phyloP scores from a whole-genome alignment of 2,329 filamentous ascomycete species.

The Ophiostoma populinum region DNA sequence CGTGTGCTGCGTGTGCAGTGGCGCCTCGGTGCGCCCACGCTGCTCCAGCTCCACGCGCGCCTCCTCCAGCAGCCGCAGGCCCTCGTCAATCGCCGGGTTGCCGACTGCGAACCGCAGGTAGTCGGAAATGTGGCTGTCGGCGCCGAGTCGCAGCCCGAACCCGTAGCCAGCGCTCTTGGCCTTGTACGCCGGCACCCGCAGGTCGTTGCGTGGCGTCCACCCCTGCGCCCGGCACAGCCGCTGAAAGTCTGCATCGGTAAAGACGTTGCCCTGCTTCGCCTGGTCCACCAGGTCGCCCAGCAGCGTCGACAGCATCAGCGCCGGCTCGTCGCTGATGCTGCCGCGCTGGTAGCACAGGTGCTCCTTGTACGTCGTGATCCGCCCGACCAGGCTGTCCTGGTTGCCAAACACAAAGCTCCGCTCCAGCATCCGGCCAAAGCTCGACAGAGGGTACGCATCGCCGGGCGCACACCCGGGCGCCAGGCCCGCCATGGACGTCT shows the following conservation, averaged over 20 bases:
- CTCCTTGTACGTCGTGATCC: conserved; percentile 47
- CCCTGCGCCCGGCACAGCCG: conserved; percentile 16
- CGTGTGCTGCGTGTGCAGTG: too few relatives aligned
- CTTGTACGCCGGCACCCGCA: conserved; percentile 28
- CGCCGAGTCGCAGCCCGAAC: too few relatives aligned
- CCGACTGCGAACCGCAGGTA: conserved; percentile 39
- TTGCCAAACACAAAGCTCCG: conserved; percentile 41
- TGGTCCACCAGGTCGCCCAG: conserved; percentile 40
- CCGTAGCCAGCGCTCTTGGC: conserved; percentile 15
- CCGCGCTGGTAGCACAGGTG: conserved; percentile 41
- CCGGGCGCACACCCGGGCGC: conserved; percentile 5
- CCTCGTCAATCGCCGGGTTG: conserved; percentile 19
- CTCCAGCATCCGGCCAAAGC: conserved; percentile 28
- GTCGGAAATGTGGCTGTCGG: conserved; percentile 53
- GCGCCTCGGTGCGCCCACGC: too few relatives aligned
- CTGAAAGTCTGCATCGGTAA: conserved; percentile 25
- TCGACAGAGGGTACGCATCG: conserved; percentile 1
- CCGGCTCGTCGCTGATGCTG: conserved; percentile 26
- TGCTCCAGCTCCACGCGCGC: not conserved
- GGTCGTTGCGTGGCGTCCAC: too few relatives aligned
- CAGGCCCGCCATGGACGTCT: conserved; percentile 28
- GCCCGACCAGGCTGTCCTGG: conserved; percentile 39
- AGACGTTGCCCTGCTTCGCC: conserved; percentile 35
- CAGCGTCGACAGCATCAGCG: conserved; percentile 32
- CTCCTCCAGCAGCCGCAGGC: too few relatives aligned